Conservation (phyloP, 2,329 filamentous ascomycete genomes). For the Fusarium chuoi region DNA sequence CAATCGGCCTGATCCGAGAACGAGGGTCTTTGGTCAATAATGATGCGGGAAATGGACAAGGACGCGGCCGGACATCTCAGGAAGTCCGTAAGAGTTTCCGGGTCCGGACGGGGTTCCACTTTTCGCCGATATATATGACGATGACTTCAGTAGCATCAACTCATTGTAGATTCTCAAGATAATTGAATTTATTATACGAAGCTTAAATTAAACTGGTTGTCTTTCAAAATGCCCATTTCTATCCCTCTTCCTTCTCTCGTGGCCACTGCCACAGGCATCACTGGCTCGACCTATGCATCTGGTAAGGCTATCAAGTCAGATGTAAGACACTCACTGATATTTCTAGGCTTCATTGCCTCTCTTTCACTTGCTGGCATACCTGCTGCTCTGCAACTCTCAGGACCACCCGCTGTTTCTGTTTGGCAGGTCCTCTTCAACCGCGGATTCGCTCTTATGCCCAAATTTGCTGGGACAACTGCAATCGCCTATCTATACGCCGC, state of each 20-base stretch:
- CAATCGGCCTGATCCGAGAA: slow-evolving; percentile 17
- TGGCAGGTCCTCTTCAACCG: slow-evolving; percentile 53
- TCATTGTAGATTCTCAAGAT: neutral
- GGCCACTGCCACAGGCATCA: slow-evolving; percentile 51
- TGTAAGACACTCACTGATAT: neutral
- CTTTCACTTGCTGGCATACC: slow-evolving; percentile 52
- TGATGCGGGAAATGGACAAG: slow-evolving; percentile 1
- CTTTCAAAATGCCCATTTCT: slow-evolving; percentile 21
- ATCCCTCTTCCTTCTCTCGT: slow-evolving; percentile 46
- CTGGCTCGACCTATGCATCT: slow-evolving; percentile 52
- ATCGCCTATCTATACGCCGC: slow-evolving; percentile 51
- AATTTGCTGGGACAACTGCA: slow-evolving; percentile 47
- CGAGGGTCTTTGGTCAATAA: neutral
- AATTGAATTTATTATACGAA: neutral
- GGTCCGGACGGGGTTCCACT: slow-evolving; percentile 30
- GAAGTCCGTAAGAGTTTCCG: slow-evolving; percentile 36
- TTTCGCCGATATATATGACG: slow-evolving; percentile 5
- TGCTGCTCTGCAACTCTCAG: slow-evolving; percentile 38
- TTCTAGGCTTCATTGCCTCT: slow-evolving; percentile 50
- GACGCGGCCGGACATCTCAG: slow-evolving; percentile 32
- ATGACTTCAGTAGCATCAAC: neutral
- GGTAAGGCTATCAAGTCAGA: slow-evolving; percentile 38
- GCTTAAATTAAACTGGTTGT: rapidly evolving
- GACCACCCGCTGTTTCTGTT: slow-evolving; percentile 46
- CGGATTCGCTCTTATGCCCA: slow-evolving; percentile 53